These are phyloP conservation scores for Naegleria lovaniensis DNA, from an alignment of 208 protist genomes.

Conservation along the genomic window DNA sequence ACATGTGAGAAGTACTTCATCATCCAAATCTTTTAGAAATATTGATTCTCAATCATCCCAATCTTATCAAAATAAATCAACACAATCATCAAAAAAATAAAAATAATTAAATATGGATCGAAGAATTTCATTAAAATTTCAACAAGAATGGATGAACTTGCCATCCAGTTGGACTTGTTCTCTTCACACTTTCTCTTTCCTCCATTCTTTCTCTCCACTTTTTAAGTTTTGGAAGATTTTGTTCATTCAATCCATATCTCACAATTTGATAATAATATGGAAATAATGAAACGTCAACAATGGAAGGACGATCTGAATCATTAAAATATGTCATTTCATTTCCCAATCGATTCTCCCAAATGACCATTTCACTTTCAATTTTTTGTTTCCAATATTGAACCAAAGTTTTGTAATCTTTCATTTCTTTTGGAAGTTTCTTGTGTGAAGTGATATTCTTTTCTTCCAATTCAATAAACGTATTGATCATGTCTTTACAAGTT, in stretches of 20 bases:
- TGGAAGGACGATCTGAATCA: neutral
- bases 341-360: neutral
- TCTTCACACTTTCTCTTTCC: neutral
- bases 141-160: neutral
- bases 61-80: too few relatives aligned
- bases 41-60: too few relatives aligned
- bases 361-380: neutral
- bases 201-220: neutral
- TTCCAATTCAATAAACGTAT: neutral
- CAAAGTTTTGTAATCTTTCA: neutral
- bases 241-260: neutral
- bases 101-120: too few relatives aligned
- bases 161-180: neutral
- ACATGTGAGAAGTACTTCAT: too few relatives aligned
- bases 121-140: neutral
- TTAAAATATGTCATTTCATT: neutral
- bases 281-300: conserved; percentile 18
- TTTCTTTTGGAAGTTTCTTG: neutral
- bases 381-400: neutral
- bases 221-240: neutral
- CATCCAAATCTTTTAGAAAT: too few relatives aligned
- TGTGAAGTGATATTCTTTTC: neutral
- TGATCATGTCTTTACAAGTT: neutral
- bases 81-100: too few relatives aligned
- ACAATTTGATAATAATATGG: conserved; percentile 21